Percentiles rank a stretch among this genome's conserved stretches.
phyloP scores from a whole-genome alignment of 2,329 filamentous ascomycete genomes.

The Neofusicoccum parvum region DNA sequence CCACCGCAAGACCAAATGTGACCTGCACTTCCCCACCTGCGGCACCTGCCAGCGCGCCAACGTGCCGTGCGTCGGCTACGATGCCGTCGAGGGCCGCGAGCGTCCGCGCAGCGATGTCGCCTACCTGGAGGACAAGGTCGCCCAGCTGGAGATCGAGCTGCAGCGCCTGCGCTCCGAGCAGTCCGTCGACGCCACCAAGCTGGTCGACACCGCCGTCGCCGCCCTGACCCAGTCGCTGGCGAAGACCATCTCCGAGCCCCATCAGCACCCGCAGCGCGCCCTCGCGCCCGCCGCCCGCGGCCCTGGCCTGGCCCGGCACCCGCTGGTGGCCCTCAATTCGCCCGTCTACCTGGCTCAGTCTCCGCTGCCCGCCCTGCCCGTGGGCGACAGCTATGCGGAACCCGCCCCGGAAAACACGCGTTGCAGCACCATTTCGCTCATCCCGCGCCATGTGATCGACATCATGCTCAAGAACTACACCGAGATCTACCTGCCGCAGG shows the following conservation, averaged over 20 bases:
- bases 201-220: constrained; percentile 8
- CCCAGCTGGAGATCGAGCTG: constrained; percentile 20
- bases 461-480: constrained; percentile 21
- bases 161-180: constrained; percentile 11
- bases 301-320: neutral
- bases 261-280: neutral
- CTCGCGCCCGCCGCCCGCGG: neutral
- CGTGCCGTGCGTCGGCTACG: constrained; percentile 20
- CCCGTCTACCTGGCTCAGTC: constrained; percentile 12
- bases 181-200: constrained; percentile 1
- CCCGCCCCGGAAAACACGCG: neutral
- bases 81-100: constrained; percentile 16
- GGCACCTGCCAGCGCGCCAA: constrained; percentile 2
- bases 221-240: constrained; percentile 11
- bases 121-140: constrained; percentile 18
- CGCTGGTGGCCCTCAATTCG: constrained; percentile 1
- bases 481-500: constrained; percentile 14
- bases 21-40: constrained; percentile 18
- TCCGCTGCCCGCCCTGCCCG: neutral
- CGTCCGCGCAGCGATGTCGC: constrained; percentile 19
- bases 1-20: constrained; percentile 19
- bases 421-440: constrained; percentile 17
- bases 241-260: neutral
- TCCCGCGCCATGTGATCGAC: constrained; percentile 19
- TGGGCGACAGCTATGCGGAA: neutral